Evolutionary conservation across 2,329 filamentous ascomycete species (phyloP), one percentile per base, ranked within the genome.

Genomic region (Coleophoma crateriformis): DNA sequence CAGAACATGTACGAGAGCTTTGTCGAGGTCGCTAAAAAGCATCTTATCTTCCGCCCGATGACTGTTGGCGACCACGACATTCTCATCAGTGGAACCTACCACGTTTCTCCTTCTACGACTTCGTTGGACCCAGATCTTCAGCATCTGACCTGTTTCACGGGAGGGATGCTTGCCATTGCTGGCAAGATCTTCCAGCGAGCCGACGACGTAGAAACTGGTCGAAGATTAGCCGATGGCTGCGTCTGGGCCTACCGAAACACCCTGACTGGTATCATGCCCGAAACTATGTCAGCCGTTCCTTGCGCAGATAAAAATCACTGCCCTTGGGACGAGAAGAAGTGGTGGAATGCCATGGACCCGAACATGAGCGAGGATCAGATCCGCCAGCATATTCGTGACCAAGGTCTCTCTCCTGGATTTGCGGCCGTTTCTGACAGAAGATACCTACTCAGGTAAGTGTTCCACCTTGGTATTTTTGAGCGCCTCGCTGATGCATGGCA

Each of bases 61-160:
- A 71, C 71, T 15, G 71, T 62, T 13, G 50, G 49, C 2, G 60
- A 65, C 17, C 54, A 60, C 42, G 59, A 62, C 33, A 70, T 81
- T 6, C 63, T 78, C 12, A 71, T 81, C 44, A 71, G 78, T 2
- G 78, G 77, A 10, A 70, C 74, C 43, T 67, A 69, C 8, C 60
- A 63, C 14, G 57, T 68, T 11, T 43, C 66, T 71, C 14, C 76
- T 84, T 51, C 48, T 4, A 34, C 44, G 17, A 8, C 37, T 50
- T 85, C 88, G 7, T 51, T 58, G 14, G 59, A 53, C 64, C 53
- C 61, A 37, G 71, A 59, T 13, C 68, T 75, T 3, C 79, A 88
- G 57, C 87, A 90, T 65, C 72, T 90, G 1, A 78, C 79, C 1
- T 91, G 87, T 66, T 91, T 88, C 61, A 73, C 79, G 3, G 87